Evolutionary conservation across 1,284 basidiomycete genomes (phyloP).

Genomic region (Cerioporus squamosus): DNA sequence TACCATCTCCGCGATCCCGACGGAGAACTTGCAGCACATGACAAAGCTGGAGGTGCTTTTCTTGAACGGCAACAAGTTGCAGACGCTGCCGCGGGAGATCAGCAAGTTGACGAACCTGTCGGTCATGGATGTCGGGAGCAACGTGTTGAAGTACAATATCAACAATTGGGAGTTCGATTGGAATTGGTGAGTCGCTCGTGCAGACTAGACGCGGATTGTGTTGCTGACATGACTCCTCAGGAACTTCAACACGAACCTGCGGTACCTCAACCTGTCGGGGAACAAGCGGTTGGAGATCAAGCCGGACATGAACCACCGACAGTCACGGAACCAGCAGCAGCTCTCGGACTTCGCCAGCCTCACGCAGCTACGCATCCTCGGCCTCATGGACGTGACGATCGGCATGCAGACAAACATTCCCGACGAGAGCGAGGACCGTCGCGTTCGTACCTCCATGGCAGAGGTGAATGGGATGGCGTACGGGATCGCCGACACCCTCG

Average conservation of each 20-base stretch:
- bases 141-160: conserved; percentile 96
- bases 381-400: conserved; percentile 98
- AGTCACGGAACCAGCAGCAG: conserved; percentile 29
- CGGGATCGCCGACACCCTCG: conserved; percentile 96
- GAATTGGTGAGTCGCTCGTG: conserved; percentile 80
- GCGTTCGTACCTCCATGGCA: conserved; percentile 91
- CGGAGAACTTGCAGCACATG: conserved; percentile 82
- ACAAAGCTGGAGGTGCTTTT: conserved; percentile 77
- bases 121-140: conserved; percentile 93
- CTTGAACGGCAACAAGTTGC: conserved; percentile 94
- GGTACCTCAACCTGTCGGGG: conserved; percentile 88
- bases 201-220: background rate
- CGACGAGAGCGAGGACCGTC: conserved; percentile 90
- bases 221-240: conserved; percentile 44
- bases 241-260: conserved; percentile 95
- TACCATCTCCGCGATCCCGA: conserved; percentile 87
- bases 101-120: conserved; percentile 82
- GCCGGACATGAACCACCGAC: conserved; percentile 54
- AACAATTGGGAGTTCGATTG: conserved; percentile 99
- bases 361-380: conserved; percentile 83
- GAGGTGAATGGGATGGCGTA: conserved; percentile 95
- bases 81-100: conserved; percentile 91
- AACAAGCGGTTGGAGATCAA: conserved; percentile 91
- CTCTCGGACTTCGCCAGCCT: conserved; percentile 91
- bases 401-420: conserved; percentile 80